Evolutionary conservation across 495 filamentous ascomycete genomes (phyloP), one percentile per base, ranked within the genome.

Genomic region (Xanthoparmelia taractica): DNA sequence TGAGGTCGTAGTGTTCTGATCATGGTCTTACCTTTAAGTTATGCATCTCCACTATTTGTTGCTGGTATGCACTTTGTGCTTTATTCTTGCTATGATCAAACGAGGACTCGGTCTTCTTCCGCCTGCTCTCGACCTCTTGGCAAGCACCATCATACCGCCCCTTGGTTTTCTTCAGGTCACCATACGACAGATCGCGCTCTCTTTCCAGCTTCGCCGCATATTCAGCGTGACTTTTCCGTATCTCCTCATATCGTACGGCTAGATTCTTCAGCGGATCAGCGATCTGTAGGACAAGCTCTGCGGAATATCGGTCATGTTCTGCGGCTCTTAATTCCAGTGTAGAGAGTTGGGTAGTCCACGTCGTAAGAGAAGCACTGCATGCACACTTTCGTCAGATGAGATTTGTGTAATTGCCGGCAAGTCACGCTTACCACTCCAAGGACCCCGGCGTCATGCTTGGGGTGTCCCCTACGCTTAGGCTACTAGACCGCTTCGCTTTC

Each of bases 371-470:
- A 33, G 95, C 93, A 72, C 92, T 79, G 60, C 20, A 52, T 66
- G n/a, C 61, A 10, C 34, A 50, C 17, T 10, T 20, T 31, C 23
- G 23, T 59, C 27, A 57, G 37, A 20, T 23, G 1, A 58, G 27
- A 17, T 52, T 29, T n/a, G 7, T 37, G 2, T 29, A 5, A 20
- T 13, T 36, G 34, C 31, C 47, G 23, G 33, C 23, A 31, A 29
- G 20, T 25, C 3, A 63, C 37, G 45, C 76, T 43, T 72, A 87
- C 86, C 86, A 93, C 71, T 99, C 94, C 60, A 99, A 84, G 38
- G 91, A 96, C 7, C 95, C 94, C 2, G 94, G 95, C 8, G 94
- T 97, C 82, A 97, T 86, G 66, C 82, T 84, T 50, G 94, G 94
- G 25, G 84, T 93, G 72, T 99, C 95, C 66, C 94, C 94, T 47